Percentiles rank a stretch among this genome's conserved stretches.
Conservation (phyloP, 257 asterid genomes). For the Salvia miltiorrhiza region DNA sequence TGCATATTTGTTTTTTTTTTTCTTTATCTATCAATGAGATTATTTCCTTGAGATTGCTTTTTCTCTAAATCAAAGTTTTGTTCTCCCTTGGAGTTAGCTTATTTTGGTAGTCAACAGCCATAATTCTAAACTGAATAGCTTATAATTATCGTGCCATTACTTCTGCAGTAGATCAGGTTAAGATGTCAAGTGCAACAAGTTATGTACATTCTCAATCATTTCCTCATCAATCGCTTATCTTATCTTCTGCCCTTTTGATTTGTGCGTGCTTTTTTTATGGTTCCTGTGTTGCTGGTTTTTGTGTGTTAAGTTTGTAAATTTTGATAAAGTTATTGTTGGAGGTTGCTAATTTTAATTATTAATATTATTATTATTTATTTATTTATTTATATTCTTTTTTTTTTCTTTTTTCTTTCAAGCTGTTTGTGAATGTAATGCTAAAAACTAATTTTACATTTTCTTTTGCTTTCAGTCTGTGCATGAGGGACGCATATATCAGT, state of each 20-base stretch:
- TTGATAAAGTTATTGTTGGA: not conserved
- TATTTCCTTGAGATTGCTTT: not conserved
- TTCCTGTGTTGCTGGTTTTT: not conserved
- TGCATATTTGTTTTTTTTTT: not conserved
- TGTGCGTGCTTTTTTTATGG: too few species aligned
- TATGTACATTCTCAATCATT: not conserved
- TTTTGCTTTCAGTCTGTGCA: constrained; percentile 79
- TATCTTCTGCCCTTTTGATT: not conserved
- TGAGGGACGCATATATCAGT: constrained; percentile 85
- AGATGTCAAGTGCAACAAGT: not conserved
- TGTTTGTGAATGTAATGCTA: too few species aligned
- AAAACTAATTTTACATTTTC: too few species aligned
- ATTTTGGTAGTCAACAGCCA: not conserved
- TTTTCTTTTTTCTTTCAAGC: too few species aligned
- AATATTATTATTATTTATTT: not conserved
- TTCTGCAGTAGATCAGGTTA: not conserved
- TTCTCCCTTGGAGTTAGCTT: not conserved
- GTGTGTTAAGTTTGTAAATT: not conserved
- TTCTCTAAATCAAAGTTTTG: not conserved
- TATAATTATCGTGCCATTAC: not conserved
- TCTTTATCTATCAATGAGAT: not conserved
- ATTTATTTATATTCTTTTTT: too few species aligned
- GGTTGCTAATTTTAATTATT: not conserved
- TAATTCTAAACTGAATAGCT: not conserved
- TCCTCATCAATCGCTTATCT: not conserved